phyloP scores from a whole-genome alignment of 164 flowering plant genomes.

The grape (Vitis vinifera) region ASM3070453v1 NC_081814.1:10635501-10636000 shows the following conservation, averaged over 20 bases:
- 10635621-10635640: too few species aligned
- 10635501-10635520: conserved; percentile 21
- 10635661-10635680: too few species aligned
- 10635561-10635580: not conserved
- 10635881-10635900: too few species aligned
- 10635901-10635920: too few species aligned
- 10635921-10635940: not conserved
- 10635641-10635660: not conserved
- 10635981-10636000: conserved; percentile 44
- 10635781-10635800: conserved; percentile 38
- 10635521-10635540: conserved; percentile 14
- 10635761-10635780: not conserved
- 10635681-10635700: conserved; percentile 22
- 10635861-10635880: not conserved
- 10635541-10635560: conserved; percentile 21
- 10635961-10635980: conserved; percentile 22
- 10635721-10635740: conserved; percentile 7
- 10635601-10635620: too few species aligned
- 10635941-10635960: conserved; percentile 16
- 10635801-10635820: conserved; percentile 32
- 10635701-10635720: conserved; percentile 15
- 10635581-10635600: not conserved
- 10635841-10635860: conserved; percentile 6
- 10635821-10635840: not conserved
- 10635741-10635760: not conserved